phyloP scores from a whole-genome alignment of 305 asterid species.

The Ajuga reptans region DNA sequence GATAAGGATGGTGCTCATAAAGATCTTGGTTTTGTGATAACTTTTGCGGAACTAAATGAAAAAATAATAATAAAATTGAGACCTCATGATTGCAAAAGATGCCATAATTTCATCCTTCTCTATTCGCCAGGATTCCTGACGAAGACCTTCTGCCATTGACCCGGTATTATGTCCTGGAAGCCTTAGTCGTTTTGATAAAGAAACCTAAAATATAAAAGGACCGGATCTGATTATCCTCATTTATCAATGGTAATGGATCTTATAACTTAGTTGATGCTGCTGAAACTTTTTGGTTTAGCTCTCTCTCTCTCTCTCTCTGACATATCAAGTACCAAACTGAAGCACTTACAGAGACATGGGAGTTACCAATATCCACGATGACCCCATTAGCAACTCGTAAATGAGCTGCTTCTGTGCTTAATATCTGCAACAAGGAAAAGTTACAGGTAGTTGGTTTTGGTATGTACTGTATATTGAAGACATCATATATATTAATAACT shows the following conservation, averaged over 20 bases:
- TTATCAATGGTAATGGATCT: conserved; percentile 4
- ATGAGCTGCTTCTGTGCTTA: conserved; percentile 72
- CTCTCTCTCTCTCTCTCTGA: background rate
- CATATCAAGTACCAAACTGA: conserved; percentile 23
- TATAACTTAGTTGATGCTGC: conserved; percentile 2
- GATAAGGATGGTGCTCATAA: conserved; percentile 12
- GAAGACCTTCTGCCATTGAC: conserved; percentile 48
- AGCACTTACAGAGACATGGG: conserved; percentile 67
- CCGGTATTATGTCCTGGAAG: conserved; percentile 52
- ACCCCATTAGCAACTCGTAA: conserved; percentile 71
- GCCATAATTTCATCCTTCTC: conserved; percentile 83
- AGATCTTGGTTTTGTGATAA: background rate
- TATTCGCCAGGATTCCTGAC: conserved; percentile 66
- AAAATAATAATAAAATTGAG: conserved; percentile 5
- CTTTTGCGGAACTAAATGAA: conserved; percentile 12
- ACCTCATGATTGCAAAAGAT: conserved; percentile 92
- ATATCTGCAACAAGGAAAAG: conserved; percentile 45
- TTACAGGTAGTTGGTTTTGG: background rate
- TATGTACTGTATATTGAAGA: conserved; percentile 4
- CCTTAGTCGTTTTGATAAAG: conserved; percentile 68
- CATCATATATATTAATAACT: background rate
- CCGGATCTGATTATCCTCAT: background rate
- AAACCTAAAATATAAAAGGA: conserved; percentile 44
- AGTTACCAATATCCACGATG: conserved; percentile 55
- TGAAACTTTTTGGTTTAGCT: conserved; percentile 1